Percentiles rank a stretch among this genome's conserved stretches.
Conservation (phyloP, 2,329 filamentous ascomycete species). For the Pseudogymnoascus sp. region DNA sequence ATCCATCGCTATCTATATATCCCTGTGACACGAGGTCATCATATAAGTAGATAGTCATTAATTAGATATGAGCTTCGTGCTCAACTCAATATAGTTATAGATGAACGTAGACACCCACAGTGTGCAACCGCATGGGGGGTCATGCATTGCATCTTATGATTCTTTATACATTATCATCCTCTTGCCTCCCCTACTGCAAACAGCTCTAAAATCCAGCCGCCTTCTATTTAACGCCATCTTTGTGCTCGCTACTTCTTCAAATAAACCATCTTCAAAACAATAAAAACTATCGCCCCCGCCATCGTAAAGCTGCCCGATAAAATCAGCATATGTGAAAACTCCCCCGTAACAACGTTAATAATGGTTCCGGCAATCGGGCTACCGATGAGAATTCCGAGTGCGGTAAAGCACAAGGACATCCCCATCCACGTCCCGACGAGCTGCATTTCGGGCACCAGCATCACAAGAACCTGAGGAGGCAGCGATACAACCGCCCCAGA, state of each 20-base stretch:
- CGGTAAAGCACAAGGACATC: constrained; percentile 12
- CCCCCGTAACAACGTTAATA: background rate
- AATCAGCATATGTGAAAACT: background rate
- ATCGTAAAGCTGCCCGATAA: background rate
- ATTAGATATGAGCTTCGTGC: no score
- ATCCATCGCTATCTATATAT: no score
- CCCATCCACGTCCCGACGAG: constrained; percentile 15
- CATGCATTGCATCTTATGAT: background rate
- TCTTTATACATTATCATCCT: background rate
- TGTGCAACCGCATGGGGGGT: no score
- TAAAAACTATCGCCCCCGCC: background rate
- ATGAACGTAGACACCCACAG: no score
- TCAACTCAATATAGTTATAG: no score
- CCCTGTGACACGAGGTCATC: no score
- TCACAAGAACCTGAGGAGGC: constrained; percentile 32
- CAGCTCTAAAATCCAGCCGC: background rate
- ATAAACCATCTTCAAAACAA: background rate
- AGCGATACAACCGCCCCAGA: constrained; percentile 59
- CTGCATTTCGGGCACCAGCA: constrained; percentile 13
- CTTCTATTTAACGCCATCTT: background rate
- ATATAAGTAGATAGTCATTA: no score
- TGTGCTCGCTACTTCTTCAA: background rate
- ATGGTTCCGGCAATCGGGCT: constrained; percentile 17
- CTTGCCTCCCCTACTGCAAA: background rate
- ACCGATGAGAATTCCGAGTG: constrained; percentile 15